Conservation (phyloP, 345 rosid genomes). For the Draba incana region DNA sequence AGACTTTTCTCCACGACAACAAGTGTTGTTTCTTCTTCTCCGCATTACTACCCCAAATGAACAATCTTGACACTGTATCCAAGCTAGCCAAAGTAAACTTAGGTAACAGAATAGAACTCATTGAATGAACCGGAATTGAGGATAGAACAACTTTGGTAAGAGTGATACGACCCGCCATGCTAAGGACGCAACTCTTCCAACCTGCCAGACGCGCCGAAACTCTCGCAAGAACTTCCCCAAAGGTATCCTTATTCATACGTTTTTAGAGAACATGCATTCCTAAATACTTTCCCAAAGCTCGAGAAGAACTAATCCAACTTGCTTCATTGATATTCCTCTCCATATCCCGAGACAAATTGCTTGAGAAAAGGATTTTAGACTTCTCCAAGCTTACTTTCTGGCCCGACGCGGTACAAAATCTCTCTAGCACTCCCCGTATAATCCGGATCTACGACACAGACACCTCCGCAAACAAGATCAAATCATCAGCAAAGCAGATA, state of each 20-base stretch:
- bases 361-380: background rate
- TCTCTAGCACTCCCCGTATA: background rate
- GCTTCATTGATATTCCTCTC: no score
- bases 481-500: background rate
- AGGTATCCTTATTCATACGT: background rate
- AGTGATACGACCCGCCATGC: no score
- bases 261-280: background rate
- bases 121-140: no score
- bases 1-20: no score
- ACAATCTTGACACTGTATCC: no score
- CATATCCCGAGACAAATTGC: no score
- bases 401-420: background rate
- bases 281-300: background rate
- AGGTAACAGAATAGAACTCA: no score
- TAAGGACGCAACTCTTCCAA: background rate
- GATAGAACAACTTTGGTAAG: no score
- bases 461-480: no score
- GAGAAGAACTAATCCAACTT: background rate
- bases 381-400: background rate
- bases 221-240: background rate
- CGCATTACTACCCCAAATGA: no score
- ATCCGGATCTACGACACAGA: background rate
- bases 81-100: no score
- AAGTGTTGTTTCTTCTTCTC: no score
- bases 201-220: background rate